Conservation (phyloP, 371 early-diverging fungal genomes). For the Actinomortierella ambigua region DNA sequence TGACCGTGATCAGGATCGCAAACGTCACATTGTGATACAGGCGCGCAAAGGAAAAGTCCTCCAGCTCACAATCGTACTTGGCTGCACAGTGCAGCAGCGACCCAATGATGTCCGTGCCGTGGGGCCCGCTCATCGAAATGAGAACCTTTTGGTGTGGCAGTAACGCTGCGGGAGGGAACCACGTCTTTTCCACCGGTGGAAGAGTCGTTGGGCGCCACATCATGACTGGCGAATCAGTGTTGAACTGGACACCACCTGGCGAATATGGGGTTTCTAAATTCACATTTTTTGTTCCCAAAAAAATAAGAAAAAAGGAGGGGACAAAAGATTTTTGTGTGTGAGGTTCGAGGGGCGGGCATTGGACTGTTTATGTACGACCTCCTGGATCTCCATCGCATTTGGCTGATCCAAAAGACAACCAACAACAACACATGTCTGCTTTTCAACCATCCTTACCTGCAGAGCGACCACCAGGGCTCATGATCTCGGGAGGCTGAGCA, state of each 20-base stretch:
- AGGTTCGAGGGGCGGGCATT: no score
- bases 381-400: no score
- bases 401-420: no score
- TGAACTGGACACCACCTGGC: slow-evolving; percentile 38
- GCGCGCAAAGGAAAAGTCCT: slow-evolving; percentile 84
- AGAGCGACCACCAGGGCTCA: no score
- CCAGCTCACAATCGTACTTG: slow-evolving; percentile 69
- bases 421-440: no score
- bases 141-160: slow-evolving; percentile 67
- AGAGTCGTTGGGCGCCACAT: slow-evolving; percentile 43
- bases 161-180: slow-evolving; percentile 50
- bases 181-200: slow-evolving; percentile 38
- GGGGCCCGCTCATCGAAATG: slow-evolving; percentile 81
- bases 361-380: no score
- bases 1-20: slow-evolving; percentile 77
- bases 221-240: slow-evolving; percentile 39
- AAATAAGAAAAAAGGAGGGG: no score
- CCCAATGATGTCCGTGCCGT: slow-evolving; percentile 89
- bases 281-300: no score
- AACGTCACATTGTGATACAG: slow-evolving; percentile 89
- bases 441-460: no score
- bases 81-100: slow-evolving; percentile 76
- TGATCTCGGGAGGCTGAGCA: slow-evolving; percentile 17
- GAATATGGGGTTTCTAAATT: slow-evolving; percentile 18
- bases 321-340: no score